These are phyloP conservation scores for Blastobotrys mokoenaii DNA, from an alignment of 805 yeast species.

Conservation along the genomic window DNA sequence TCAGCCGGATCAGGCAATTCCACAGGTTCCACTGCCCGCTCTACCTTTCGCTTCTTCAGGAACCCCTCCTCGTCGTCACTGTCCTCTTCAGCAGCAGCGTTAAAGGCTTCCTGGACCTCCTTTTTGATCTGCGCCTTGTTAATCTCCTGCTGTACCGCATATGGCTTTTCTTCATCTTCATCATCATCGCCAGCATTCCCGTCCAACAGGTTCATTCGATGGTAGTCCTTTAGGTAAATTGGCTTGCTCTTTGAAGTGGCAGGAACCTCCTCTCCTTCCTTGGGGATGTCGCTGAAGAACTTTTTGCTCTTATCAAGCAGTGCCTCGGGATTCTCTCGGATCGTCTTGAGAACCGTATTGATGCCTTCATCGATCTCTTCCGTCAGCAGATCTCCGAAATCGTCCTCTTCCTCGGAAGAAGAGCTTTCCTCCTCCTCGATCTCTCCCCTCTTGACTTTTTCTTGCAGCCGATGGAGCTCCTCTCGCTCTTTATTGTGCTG, in stretches of 20 bases:
- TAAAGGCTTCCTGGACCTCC: slow-evolving; percentile 55
- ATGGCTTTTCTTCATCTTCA: slow-evolving; percentile 54
- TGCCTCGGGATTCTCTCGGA: slow-evolving; percentile 54
- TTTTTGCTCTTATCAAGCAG: slow-evolving; percentile 59
- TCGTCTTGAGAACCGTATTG: slow-evolving; percentile 57
- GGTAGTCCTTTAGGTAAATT: slow-evolving; percentile 84
- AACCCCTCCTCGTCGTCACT: slow-evolving; percentile 41
- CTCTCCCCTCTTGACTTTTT: slow-evolving; percentile 26
- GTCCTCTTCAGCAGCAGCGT: slow-evolving; percentile 36
- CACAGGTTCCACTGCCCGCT: slow-evolving; percentile 28
- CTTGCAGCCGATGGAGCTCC: slow-evolving; percentile 21
- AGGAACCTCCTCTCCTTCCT: slow-evolving; percentile 21
- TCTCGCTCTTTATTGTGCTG: slow-evolving; percentile 28
- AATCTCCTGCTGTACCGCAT: slow-evolving; percentile 63
- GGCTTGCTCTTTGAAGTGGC: slow-evolving; percentile 50
- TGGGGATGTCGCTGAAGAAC: slow-evolving; percentile 59
- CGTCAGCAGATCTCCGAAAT: slow-evolving; percentile 79
- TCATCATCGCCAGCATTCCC: slow-evolving; percentile 51
- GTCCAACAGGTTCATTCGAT: slow-evolving; percentile 69
- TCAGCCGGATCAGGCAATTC: slow-evolving; percentile 57
- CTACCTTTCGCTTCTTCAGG: slow-evolving; percentile 51
- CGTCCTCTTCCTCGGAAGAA: slow-evolving; percentile 73
- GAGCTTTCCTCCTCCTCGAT: slow-evolving; percentile 23
- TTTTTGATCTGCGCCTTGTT: slow-evolving; percentile 64
- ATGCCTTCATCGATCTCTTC: slow-evolving; percentile 79